Evolutionary conservation across 129 eudicot species (phyloP), one percentile per base, ranked within the genome.

Genomic region (Sambucus nigra): DNA sequence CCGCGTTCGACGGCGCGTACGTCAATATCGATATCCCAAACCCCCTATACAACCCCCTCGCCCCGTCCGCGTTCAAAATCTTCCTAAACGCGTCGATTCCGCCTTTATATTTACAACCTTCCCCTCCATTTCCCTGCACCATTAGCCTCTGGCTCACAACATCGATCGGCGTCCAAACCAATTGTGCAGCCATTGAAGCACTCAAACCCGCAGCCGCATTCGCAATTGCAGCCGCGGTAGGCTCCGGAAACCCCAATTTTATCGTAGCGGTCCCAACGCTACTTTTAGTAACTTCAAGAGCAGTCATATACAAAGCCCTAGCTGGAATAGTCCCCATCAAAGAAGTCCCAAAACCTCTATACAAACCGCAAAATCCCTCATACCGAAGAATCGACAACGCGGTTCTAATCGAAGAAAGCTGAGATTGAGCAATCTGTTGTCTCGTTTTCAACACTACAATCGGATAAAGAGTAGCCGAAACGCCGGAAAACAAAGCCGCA

Each of bases 161-260:
- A 78, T 84, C 95, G 39, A 89, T 73, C 1, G 93, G 97, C 4
- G 95, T 84, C 95, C 95, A 89, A 26, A 89, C 88, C 51, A 89
- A 67, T 65, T 84, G 95, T 16, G 95, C 88, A 0, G 93, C 93
- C 73, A 84, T 63, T 0, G 97, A 84, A 7, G 97, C 97, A 20
- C 83, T 76, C 35, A 88, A 53, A 3, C 97, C 97, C 22, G 91
- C 97, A 4, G 80, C 73, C 0, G 94, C 97, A 69, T 78, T 88
- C 42, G 97, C 94, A 46, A 83, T 62, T 1, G 92, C 78, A 23
- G 87, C 63, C 0, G 87, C 87, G 3, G 81, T 65, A 15, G 86
- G 52, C 65, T 89, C 97, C 0, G 85, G 66, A 51, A 84, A 69
- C 29, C 95, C 95, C 18, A 84, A 29, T 49, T 68, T 59, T n/a